Conservation (phyloP, 1,139 yeast genomes). For the Blastobotrys serpentis region DNA sequence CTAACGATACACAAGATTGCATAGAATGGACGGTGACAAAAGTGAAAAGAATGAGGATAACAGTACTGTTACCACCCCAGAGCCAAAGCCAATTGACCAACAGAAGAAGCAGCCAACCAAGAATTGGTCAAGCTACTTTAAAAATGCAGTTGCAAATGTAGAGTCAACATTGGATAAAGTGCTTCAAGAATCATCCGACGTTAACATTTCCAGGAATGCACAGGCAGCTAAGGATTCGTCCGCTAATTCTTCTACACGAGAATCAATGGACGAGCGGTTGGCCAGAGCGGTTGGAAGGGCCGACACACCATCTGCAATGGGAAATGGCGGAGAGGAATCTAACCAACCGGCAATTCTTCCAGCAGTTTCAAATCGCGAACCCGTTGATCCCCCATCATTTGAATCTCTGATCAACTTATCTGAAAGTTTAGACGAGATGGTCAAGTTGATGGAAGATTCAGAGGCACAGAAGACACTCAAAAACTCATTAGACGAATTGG, state of each 20-base stretch:
- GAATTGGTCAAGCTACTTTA: slow-evolving; percentile 38
- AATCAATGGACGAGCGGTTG: slow-evolving; percentile 74
- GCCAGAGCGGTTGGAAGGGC: slow-evolving; percentile 62
- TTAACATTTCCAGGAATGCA: slow-evolving; percentile 9
- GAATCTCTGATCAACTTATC: slow-evolving; percentile 17
- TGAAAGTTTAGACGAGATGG: slow-evolving; percentile 19
- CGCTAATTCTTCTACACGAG: slow-evolving; percentile 46
- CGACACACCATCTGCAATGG: not conserved
- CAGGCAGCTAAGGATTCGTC: slow-evolving; percentile 10
- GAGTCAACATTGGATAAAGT: slow-evolving; percentile 41
- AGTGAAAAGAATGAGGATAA: not conserved
- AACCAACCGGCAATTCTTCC: not conserved
- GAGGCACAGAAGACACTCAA: slow-evolving; percentile 15
- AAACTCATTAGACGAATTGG: slow-evolving; percentile 13
- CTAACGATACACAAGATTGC: too few species aligned
- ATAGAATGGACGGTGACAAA: not conserved
- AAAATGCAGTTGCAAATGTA: slow-evolving; percentile 42
- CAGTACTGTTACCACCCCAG: not conserved
- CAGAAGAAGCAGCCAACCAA: slow-evolving; percentile 8
- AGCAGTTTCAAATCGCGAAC: not conserved
- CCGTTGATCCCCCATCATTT: slow-evolving; percentile 19
- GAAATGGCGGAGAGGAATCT: not conserved
- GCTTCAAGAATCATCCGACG: slow-evolving; percentile 30
- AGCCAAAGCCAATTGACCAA: not conserved
- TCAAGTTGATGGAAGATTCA: slow-evolving; percentile 15